phyloP scores from a whole-genome alignment of 2,329 filamentous ascomycete genomes.

The Neurospora sp. region DNA sequence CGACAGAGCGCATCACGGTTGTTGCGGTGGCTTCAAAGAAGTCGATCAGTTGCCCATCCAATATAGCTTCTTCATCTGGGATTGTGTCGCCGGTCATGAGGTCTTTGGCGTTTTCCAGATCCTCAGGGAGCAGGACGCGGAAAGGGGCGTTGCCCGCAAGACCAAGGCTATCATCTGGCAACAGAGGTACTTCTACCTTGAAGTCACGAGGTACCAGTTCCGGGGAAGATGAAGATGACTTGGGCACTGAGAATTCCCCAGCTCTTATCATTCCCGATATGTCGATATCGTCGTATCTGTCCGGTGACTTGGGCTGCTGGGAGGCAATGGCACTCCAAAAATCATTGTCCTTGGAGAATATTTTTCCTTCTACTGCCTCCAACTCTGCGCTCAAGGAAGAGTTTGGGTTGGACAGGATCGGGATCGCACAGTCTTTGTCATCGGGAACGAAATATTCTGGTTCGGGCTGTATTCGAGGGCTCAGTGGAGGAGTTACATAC shows the following conservation, averaged over 20 bases:
- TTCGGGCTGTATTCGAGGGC: conserved; percentile 7
- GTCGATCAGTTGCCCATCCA: conserved; percentile 10
- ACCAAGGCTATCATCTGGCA: conserved; percentile 7
- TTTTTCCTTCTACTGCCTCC: conserved; percentile 12
- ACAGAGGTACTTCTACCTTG: conserved; percentile 17
- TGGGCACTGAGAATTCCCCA: conserved; percentile 2
- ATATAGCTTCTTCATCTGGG: neutral
- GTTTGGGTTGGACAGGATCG: conserved; percentile 13
- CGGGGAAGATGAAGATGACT: neutral
- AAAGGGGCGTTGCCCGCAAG: neutral
- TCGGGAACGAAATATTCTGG: conserved; percentile 12
- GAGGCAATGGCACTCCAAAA: conserved; percentile 12
- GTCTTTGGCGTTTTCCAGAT: conserved; percentile 9
- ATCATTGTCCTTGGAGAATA: conserved; percentile 14
- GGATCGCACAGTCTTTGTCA: conserved; percentile 11
- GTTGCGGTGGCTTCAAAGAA: conserved; percentile 11
- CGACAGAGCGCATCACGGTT: conserved; percentile 12
- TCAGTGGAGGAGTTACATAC: conserved; percentile 18
- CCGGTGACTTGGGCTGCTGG: conserved; percentile 6
- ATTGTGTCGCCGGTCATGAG: conserved; percentile 11
- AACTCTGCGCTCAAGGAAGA: conserved; percentile 17
- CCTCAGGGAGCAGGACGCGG: conserved; percentile 6
- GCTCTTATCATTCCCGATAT: conserved; percentile 13
- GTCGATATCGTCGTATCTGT: conserved; percentile 13
- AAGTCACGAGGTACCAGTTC: conserved; percentile 7